Conservation (phyloP, 2,329 filamentous ascomycete genomes). For the Clarireedia monteithiana region DNA sequence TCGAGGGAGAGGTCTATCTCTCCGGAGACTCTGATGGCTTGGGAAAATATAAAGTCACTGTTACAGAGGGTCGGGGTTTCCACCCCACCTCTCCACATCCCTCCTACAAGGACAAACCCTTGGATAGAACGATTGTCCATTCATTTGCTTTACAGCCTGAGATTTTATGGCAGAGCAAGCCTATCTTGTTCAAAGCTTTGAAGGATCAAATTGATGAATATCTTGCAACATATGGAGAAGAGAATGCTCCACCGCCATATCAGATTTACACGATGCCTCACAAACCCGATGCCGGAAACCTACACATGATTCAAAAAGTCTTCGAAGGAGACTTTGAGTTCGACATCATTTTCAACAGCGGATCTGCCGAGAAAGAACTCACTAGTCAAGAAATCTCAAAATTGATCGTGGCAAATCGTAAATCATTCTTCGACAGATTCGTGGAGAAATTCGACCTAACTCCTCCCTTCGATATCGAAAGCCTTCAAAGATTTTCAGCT, state of each 20-base stretch:
- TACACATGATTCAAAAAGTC: conserved; percentile 84
- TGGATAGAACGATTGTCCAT: conserved; percentile 68
- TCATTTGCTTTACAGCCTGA: conserved; percentile 61
- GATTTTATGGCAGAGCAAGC: conserved; percentile 78
- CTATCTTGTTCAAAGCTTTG: conserved; percentile 53
- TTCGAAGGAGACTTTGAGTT: conserved; percentile 90
- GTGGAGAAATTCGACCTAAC: conserved; percentile 63
- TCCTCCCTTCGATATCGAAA: conserved; percentile 63
- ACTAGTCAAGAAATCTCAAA: conserved; percentile 58
- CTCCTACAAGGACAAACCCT: conserved; percentile 58
- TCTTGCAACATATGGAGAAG: conserved; percentile 49
- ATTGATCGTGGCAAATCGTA: conserved; percentile 58
- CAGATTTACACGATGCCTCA: conserved; percentile 77
- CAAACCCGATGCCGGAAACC: conserved; percentile 62
- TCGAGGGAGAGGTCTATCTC: conserved; percentile 57
- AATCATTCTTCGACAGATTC: conserved; percentile 69
- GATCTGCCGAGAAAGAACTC: conserved; percentile 49
- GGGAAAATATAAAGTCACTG: conserved; percentile 69
- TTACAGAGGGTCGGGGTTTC: conserved; percentile 62
- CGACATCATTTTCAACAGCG: conserved; percentile 83
- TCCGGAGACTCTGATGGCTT: conserved; percentile 63
- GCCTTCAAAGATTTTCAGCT: conserved; percentile 74
- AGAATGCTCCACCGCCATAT: conserved; percentile 71
- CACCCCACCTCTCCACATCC: conserved; percentile 58
- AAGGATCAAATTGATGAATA: conserved; percentile 56